phyloP scores from a whole-genome alignment of 163 green algal species.

The Scenedesmus sp. region DNA sequence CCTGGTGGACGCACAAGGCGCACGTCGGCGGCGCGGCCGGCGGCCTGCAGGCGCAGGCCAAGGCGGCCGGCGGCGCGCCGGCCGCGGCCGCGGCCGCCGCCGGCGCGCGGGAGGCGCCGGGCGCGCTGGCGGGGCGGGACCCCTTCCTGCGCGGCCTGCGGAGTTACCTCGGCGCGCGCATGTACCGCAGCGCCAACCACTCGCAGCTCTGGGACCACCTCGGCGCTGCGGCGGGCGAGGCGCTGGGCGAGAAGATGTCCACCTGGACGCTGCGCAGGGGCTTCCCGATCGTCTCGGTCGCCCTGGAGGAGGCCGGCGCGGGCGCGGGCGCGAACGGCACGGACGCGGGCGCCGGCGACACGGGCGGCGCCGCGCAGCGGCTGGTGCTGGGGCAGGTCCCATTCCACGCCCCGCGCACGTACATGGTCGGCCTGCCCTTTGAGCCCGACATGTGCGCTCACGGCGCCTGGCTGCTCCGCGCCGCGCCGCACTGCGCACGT shows the following conservation, averaged over 20 bases:
- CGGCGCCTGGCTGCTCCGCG: too few species aligned
- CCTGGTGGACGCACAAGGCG: constrained; percentile 21
- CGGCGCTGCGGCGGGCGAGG: background rate
- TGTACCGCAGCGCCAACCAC: constrained; percentile 36
- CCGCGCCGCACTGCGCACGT: too few species aligned
- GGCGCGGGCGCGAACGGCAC: too few species aligned
- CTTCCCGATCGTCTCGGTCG: constrained; percentile 34
- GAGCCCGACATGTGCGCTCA: constrained; percentile 35
- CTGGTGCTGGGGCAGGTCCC: constrained; percentile 27
- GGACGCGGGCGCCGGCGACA: background rate
- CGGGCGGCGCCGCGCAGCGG: background rate
- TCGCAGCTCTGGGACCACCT: constrained; percentile 22
- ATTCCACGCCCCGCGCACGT: constrained; percentile 22
- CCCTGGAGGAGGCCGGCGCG: too few species aligned
- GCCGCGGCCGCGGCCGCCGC: background rate
- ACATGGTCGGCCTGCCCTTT: constrained; percentile 25
- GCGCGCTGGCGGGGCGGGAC: background rate
- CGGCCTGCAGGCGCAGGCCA: background rate
- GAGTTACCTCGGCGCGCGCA: background rate
- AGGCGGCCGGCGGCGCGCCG: background rate
- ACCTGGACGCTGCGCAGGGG: constrained; percentile 38
- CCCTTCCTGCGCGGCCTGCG: constrained; percentile 15
- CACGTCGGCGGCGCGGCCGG: constrained; percentile 3
- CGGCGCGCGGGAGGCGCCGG: background rate
- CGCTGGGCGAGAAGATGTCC: constrained; percentile 14